These are phyloP conservation scores for Populus pruinosa DNA, from an alignment of 345 rosid species.

Conservation along the genomic window DNA sequence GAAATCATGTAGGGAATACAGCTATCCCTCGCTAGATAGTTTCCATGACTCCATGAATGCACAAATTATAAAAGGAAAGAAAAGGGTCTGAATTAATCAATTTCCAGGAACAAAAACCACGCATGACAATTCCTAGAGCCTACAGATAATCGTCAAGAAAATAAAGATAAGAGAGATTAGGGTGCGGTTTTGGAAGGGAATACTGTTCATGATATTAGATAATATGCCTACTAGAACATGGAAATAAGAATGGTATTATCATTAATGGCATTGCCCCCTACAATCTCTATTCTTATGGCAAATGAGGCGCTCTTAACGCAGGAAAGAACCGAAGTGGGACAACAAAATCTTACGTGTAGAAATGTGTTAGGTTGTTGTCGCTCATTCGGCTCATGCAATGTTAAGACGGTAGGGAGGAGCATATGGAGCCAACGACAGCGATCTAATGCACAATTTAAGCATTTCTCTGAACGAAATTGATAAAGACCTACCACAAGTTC, in stretches of 20 bases:
- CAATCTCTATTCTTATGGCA: neutral
- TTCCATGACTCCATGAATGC: too few species aligned
- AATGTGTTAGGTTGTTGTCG: slow-evolving; percentile 12
- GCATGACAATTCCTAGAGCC: neutral
- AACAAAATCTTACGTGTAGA: slow-evolving; percentile 20
- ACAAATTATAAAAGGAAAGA: too few species aligned
- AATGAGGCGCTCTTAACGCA: neutral
- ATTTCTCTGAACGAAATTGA: slow-evolving; percentile 13
- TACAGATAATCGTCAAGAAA: neutral
- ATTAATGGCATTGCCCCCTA: neutral
- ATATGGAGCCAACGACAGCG: slow-evolving; percentile 27
- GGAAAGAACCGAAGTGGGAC: slow-evolving; percentile 1
- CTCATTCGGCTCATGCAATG: slow-evolving; percentile 15
- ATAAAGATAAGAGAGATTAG: neutral
- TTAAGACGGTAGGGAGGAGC: slow-evolving; percentile 20
- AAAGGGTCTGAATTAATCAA: too few species aligned
- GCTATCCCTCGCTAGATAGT: neutral
- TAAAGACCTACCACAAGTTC: slow-evolving; percentile 21
- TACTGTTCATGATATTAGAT: neutral
- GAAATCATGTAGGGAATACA: neutral
- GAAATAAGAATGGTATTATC: neutral
- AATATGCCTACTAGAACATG: neutral
- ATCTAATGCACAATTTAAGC: slow-evolving; percentile 4
- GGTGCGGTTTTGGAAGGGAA: neutral
- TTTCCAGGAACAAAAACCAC: too few species aligned